Evolutionary conservation across 2,329 filamentous ascomycete genomes (phyloP), one percentile per base, ranked within the genome.

Genomic region (Ceratocystis colombiana): DNA sequence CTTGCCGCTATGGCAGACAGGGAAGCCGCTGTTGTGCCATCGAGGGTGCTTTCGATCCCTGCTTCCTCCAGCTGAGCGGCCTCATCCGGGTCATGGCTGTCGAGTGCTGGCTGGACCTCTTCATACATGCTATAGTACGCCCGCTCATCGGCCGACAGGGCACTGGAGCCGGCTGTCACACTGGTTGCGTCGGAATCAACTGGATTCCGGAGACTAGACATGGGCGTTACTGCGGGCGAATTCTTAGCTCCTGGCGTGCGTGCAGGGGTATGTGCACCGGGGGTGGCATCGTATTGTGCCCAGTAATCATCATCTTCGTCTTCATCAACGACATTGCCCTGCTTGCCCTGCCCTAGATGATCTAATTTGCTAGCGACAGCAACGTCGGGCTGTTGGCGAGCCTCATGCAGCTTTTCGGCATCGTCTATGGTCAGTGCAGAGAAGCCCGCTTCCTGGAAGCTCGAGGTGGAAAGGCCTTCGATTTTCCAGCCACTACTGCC

Each of bases 81-180:
- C 75, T 90, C 88, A 71, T 90, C 87, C n/a, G 88, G 88, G 70
- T 92, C 88, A 73, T 92, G 85, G 66, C 84, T 84, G 74, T 93
- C 89, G 79, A 93, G 84, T 41, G 88, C 88, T 1, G 89, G 88
- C 73, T 93, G 89, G 7, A 93, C 88, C 69, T 83, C 79, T 71
- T 88, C 86, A 73, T 94, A 93, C 72, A 87, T 85, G 20, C 87
- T 84, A 74, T 84, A 93, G 74, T 93, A 93, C 55, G 85, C 85
- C 61, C 87, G 83, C 69, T 92, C 88, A 22, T 79, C 78, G 6
- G 78, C 77, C 8, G 75, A 69, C 46, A 68, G 69, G 48, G 22
- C 64, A 25, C 12, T 15, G 20, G 53, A 10, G 20, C n/a, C 20
- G 5, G 45, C 41, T 28, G n/a, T n/a, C 53, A 17, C 53, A 30